Evolutionary conservation across 805 yeast genomes (phyloP).

Genomic region (Candida suzukii): DNA sequence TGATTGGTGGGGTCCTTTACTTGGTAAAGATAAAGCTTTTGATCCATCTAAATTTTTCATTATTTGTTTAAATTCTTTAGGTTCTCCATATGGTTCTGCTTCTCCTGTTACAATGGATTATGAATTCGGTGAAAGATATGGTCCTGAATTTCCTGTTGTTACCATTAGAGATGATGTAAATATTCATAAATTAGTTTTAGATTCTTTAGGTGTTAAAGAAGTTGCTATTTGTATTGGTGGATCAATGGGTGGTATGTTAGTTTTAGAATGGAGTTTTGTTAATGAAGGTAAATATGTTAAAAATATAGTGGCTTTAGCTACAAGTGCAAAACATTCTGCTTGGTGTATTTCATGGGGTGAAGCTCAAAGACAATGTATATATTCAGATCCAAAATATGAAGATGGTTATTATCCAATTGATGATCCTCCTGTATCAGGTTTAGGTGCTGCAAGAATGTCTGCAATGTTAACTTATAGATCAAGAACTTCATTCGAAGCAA

Average conservation of each 20-base stretch:
- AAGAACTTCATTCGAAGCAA: constrained; percentile 81
- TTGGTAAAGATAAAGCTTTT: constrained; percentile 81
- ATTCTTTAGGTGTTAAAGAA: constrained; percentile 68
- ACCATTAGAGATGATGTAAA: constrained; percentile 91
- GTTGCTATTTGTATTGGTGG: constrained; percentile 91
- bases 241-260: constrained; percentile 98
- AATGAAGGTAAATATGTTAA: constrained; percentile 60
- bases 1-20: constrained; percentile 98
- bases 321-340: constrained; percentile 91
- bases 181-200: constrained; percentile 71
- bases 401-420: constrained; percentile 79
- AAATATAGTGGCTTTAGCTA: constrained; percentile 76
- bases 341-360: constrained; percentile 99
- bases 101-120: constrained; percentile 83
- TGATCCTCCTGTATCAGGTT: constrained; percentile 80
- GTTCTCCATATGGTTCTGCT: constrained; percentile 94
- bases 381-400: constrained; percentile 86
- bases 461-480: constrained; percentile 91
- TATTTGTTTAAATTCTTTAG: constrained; percentile 85
- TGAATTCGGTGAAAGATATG: constrained; percentile 70
- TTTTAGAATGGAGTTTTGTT: constrained; percentile 74
- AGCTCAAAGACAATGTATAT: constrained; percentile 93
- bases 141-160: constrained; percentile 91
- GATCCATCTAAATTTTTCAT: constrained; percentile 86
- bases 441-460: constrained; percentile 96